A percentile compares a stretch with the other conserved stretches of the same genome.
phyloP scores from a whole-genome alignment of 2,329 filamentous ascomycete species.

The Ilyonectria mors-panacis region DNA sequence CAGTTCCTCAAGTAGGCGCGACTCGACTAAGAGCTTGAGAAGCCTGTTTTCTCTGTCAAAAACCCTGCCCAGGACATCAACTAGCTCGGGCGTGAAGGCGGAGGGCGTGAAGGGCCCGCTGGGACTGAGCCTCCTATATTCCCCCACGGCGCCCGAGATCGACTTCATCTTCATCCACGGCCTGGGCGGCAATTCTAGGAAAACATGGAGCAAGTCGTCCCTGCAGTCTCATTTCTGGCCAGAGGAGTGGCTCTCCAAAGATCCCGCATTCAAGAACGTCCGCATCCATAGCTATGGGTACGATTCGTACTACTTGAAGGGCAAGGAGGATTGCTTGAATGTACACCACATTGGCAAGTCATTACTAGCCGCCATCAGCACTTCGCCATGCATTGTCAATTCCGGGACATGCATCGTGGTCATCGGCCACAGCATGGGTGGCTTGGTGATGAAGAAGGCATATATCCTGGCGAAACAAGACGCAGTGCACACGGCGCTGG shows the following conservation, averaged over 20 bases:
- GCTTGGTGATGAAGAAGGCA: conserved; percentile 53
- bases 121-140: conserved; percentile 42
- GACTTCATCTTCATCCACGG: conserved; percentile 58
- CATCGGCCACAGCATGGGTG: conserved; percentile 64
- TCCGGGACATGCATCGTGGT: conserved; percentile 55
- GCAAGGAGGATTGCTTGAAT: conserved; percentile 46
- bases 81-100: conserved; percentile 1
- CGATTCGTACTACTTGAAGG: conserved; percentile 50
- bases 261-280: conserved; percentile 45
- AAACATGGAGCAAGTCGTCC: conserved; percentile 55
- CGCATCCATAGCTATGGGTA: conserved; percentile 53
- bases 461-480: conserved; percentile 55
- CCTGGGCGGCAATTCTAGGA: conserved; percentile 54
- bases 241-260: conserved; percentile 42
- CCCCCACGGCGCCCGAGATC: conserved; percentile 43
- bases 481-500: conserved; percentile 46
- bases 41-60: conserved; percentile 30
- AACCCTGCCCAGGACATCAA: conserved; percentile 23
- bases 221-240: conserved; percentile 55
- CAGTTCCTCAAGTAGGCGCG: conserved; percentile 14
- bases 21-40: conserved; percentile 18
- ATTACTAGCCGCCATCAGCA: conserved; percentile 47
- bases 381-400: conserved; percentile 39
- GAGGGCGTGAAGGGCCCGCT: conserved; percentile 23
- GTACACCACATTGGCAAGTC: conserved; percentile 53